These are phyloP conservation scores for Leucosporidium yakuticum DNA, from an alignment of 768 basidiomycete genomes.

Conservation along the genomic window DNA sequence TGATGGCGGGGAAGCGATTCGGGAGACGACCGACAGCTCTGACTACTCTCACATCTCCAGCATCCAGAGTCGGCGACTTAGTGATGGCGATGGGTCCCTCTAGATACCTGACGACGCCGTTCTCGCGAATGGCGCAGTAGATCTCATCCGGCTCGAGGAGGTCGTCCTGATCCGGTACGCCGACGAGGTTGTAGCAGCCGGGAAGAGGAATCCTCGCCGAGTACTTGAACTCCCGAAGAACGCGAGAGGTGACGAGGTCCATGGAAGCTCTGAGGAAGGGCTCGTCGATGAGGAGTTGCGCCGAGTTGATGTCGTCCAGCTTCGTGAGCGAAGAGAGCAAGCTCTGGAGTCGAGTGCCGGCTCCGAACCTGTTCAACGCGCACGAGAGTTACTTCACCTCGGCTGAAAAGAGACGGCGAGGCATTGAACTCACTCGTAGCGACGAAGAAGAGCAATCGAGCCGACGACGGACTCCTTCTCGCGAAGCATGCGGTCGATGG, in stretches of 20 bases:
- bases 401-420: too few species aligned
- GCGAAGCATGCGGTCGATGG: not conserved
- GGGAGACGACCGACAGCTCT: constrained; percentile 4
- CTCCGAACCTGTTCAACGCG: too few species aligned
- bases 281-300: constrained; percentile 15
- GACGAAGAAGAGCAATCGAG: too few species aligned
- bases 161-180: constrained; percentile 68
- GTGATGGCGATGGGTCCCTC: constrained; percentile 60
- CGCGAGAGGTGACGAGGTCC: constrained; percentile 58
- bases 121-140: constrained; percentile 46
- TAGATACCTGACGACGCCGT: constrained; percentile 53
- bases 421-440: too few species aligned
- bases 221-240: constrained; percentile 68
- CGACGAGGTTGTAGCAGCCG: constrained; percentile 63
- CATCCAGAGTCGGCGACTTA: constrained; percentile 66
- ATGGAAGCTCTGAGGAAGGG: constrained; percentile 57
- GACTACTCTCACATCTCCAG: constrained; percentile 54
- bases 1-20: too few species aligned
- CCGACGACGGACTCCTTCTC: not conserved
- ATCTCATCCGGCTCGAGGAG: constrained; percentile 47
- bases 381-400: too few species aligned
- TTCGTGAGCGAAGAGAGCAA: not conserved
- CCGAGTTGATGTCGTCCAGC: not conserved
- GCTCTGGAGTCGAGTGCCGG: too few species aligned
- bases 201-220: constrained; percentile 67